These are phyloP conservation scores for Cryphonectria parasitica DNA, from an alignment of 2,329 filamentous ascomycete species.

Conservation along the genomic window DNA sequence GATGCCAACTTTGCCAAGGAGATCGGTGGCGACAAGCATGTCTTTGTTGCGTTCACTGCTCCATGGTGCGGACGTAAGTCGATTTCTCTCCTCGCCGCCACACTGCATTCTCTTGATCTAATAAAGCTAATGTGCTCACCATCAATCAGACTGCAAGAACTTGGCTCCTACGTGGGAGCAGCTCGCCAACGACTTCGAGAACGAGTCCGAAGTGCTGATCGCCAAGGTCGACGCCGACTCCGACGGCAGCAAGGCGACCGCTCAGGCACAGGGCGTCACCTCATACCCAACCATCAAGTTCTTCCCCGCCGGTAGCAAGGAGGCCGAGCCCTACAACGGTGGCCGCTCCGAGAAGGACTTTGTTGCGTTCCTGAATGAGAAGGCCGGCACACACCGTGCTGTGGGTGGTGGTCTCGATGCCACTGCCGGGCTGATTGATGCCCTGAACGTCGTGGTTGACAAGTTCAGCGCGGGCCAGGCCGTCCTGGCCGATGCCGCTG, in stretches of 20 bases:
- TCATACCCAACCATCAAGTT: constrained; percentile 98
- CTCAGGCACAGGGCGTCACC: constrained; percentile 74
- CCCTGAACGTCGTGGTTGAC: constrained; percentile 74
- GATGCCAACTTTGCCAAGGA: constrained; percentile 77
- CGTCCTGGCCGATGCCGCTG: constrained; percentile 64
- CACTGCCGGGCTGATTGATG: constrained; percentile 79
- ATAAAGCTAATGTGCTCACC: constrained; percentile 22
- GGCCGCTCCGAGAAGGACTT: constrained; percentile 78
- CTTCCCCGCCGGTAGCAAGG: constrained; percentile 84
- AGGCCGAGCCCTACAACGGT: constrained; percentile 71
- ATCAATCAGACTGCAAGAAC: constrained; percentile 83
- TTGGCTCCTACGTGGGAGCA: constrained; percentile 91
- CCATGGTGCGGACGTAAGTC: constrained; percentile 97
- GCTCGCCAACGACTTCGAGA: constrained; percentile 78
- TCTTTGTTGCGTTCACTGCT: constrained; percentile 94
- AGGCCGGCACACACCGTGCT: constrained; percentile 84
- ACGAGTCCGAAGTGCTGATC: constrained; percentile 78
- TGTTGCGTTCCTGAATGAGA: constrained; percentile 81
- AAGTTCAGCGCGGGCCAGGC: constrained; percentile 68
- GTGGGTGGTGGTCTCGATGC: constrained; percentile 79
- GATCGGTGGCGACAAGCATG: constrained; percentile 84
- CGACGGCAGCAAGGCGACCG: constrained; percentile 78
- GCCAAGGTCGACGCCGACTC: constrained; percentile 96
- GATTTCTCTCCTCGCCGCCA: not conserved
- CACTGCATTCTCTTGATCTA: not conserved